Conservation (phyloP, 805 yeast genomes). For the Priceomyces haplophilus region DNA sequence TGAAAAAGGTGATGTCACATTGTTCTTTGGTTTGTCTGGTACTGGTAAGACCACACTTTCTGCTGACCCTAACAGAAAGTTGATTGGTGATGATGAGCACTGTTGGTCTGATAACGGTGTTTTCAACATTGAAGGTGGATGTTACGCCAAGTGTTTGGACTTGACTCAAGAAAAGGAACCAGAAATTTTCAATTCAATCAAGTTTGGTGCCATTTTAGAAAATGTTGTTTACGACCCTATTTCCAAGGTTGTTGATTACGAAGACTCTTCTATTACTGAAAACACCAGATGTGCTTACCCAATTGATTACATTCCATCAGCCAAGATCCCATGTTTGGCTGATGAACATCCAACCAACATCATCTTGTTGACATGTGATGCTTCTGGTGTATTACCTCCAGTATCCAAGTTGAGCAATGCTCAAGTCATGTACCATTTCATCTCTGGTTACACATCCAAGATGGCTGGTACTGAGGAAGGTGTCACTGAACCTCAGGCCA, state of each 20-base stretch:
- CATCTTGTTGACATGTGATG: slow-evolving; percentile 91
- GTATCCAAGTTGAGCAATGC: slow-evolving; percentile 89
- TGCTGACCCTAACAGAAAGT: slow-evolving; percentile 89
- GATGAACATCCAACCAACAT: slow-evolving; percentile 90
- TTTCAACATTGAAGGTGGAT: slow-evolving; percentile 98
- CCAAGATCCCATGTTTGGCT: slow-evolving; percentile 91
- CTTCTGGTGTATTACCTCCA: slow-evolving; percentile 97
- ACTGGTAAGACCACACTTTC: slow-evolving; percentile 97
- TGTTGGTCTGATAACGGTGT: slow-evolving; percentile 99
- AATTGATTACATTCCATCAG: slow-evolving; percentile 93
- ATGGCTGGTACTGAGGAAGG: slow-evolving; percentile 99
- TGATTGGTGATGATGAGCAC: slow-evolving; percentile 99
- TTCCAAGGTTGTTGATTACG: slow-evolving; percentile 82
- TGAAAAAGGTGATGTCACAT: slow-evolving; percentile 78
- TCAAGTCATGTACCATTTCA: slow-evolving; percentile 98
- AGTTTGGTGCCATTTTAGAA: slow-evolving; percentile 91
- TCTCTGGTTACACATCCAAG: slow-evolving; percentile 97
- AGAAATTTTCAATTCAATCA: slow-evolving; percentile 92
- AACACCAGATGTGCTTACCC: slow-evolving; percentile 99
- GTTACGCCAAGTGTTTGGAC: slow-evolving; percentile 96
- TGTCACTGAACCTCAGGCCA: slow-evolving; percentile 96
- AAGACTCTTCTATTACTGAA: slow-evolving; percentile 80
- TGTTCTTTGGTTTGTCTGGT: slow-evolving; percentile 96
- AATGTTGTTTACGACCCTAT: slow-evolving; percentile 81
- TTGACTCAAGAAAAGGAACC: slow-evolving; percentile 92